Evolutionary conservation across 1,139 yeast genomes (phyloP), one percentile per base, ranked within the genome.

Genomic region (Diutina catenulata): DNA sequence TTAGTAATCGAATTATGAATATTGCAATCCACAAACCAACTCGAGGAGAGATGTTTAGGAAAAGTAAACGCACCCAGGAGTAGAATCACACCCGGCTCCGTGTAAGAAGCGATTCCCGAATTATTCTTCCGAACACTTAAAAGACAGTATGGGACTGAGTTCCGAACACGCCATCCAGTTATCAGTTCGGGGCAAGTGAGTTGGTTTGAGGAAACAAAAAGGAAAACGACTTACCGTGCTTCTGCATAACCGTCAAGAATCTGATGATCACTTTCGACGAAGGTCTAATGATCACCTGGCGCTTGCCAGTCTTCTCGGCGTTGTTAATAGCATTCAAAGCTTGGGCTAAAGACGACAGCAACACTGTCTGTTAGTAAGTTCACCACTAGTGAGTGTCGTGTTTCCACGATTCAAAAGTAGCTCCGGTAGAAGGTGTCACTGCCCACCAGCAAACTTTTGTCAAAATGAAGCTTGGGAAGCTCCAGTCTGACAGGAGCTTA

Each of bases 301-400:
- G 84, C 76, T 91, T 91, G 69, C 98, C 98, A 64, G 96, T 80
- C 73, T 88, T 91, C 75, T 91, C 98, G 67, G 98, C 98, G 68
- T 91, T 91, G 88, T 88, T 86, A 66, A 91, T 91, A 57, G 95
- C 79, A 68, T 91, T 88, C 64, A 91, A 82, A 64, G 98, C 97
- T 74, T 91, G 98, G 60, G 97, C 97, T 70, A 91, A 83, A 64
- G n/a, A n/a, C n/a, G n/a, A n/a, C n/a, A n/a, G n/a, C n/a, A n/a
- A n/a, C n/a, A n/a, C n/a, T n/a, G n/a, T n/a, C n/a, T n/a, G n/a
- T n/a, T n/a, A n/a, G n/a, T n/a, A n/a, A n/a, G n/a, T n/a, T n/a
- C n/a, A n/a, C n/a, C n/a, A n/a, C n/a, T n/a, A n/a, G n/a, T n/a
- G n/a, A n/a, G n/a, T n/a, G n/a, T n/a, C n/a, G n/a, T n/a, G n/a